These are phyloP conservation scores for Dactylonectria estremocensis DNA, from an alignment of 2,329 filamentous ascomycete genomes.

Conservation along the genomic window DNA sequence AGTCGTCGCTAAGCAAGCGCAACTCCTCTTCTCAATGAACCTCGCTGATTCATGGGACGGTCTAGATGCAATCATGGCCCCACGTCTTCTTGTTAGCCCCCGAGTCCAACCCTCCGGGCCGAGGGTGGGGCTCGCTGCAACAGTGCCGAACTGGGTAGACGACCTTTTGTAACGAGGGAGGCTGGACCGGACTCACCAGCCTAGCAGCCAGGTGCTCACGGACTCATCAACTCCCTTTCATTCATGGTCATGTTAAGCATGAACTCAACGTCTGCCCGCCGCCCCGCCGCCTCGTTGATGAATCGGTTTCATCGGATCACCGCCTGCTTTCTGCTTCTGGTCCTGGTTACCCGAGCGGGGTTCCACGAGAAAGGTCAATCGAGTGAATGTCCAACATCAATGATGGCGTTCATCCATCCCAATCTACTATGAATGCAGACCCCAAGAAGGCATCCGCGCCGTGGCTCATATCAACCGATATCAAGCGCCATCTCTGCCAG, in stretches of 20 bases:
- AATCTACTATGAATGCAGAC: neutral
- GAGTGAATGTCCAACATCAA: slow-evolving; percentile 26
- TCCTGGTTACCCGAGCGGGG: slow-evolving; percentile 34
- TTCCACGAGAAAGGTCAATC: slow-evolving; percentile 34
- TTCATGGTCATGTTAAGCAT: slow-evolving; percentile 9
- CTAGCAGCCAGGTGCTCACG: neutral
- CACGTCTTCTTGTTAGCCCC: slow-evolving; percentile 31
- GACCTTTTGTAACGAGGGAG: slow-evolving; percentile 21
- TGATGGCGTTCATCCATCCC: slow-evolving; percentile 4
- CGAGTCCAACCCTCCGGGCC: slow-evolving; percentile 41
- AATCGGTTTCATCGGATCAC: slow-evolving; percentile 22
- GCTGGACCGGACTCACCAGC: slow-evolving; percentile 10
- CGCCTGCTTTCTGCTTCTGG: slow-evolving; percentile 41
- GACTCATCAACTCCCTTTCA: slow-evolving; percentile 15
- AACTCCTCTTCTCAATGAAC: slow-evolving; percentile 13
- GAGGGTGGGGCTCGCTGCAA: slow-evolving; percentile 32
- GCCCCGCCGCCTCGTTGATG: slow-evolving; percentile 7
- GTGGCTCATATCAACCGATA: slow-evolving; percentile 41
- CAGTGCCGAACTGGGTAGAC: slow-evolving; percentile 31
- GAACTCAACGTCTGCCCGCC: slow-evolving; percentile 5
- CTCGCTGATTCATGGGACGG: slow-evolving; percentile 34
- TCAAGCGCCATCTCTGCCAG: neutral
- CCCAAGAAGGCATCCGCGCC: slow-evolving; percentile 1
- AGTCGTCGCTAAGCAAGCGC: slow-evolving; percentile 25
- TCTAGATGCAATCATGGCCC: slow-evolving; percentile 32